These are phyloP conservation scores for Dacryopinax primogenitus DNA, from an alignment of 768 basidiomycete species.

Conservation along the genomic window DNA sequence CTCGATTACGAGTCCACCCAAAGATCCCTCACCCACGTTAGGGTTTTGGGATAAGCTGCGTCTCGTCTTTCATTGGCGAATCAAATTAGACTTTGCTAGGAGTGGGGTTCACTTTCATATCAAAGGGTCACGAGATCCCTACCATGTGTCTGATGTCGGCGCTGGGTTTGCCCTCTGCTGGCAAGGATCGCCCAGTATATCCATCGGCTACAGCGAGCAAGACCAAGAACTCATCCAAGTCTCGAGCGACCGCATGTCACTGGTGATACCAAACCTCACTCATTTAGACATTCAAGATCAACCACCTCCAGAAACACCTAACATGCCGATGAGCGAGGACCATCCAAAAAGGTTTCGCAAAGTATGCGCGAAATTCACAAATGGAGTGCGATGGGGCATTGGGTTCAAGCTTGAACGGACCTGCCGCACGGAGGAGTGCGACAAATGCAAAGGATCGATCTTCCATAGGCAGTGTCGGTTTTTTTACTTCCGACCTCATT, in stretches of 20 bases:
- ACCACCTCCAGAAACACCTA: not conserved
- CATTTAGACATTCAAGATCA: conserved; percentile 3
- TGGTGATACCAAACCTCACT: conserved; percentile 68
- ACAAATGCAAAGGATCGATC: conserved; percentile 41
- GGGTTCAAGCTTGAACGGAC: conserved; percentile 72
- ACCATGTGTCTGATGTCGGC: conserved; percentile 51
- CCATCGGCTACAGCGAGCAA: conserved; percentile 55
- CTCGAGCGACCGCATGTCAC: conserved; percentile 60
- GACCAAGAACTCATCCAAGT: conserved; percentile 75
- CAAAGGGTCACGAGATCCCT: conserved; percentile 81
- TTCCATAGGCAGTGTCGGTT: conserved; percentile 68
- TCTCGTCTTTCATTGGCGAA: conserved; percentile 72
- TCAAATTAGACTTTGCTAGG: conserved; percentile 46
- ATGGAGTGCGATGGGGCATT: conserved; percentile 78
- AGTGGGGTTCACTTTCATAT: conserved; percentile 66
- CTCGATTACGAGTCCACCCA: conserved; percentile 58
- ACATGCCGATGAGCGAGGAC: not conserved
- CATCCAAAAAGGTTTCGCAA: conserved; percentile 36
- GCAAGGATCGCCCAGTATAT: conserved; percentile 58
- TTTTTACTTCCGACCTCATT: conserved; percentile 71
- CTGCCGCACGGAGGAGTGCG: conserved; percentile 53
- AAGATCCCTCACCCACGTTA: conserved; percentile 66
- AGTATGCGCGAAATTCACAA: conserved; percentile 67
- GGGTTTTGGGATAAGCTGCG: conserved; percentile 95
- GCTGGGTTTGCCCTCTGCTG: conserved; percentile 82